phyloP scores from a whole-genome alignment of 164 flowering plant species.

The Berberis thunbergii region DNA sequence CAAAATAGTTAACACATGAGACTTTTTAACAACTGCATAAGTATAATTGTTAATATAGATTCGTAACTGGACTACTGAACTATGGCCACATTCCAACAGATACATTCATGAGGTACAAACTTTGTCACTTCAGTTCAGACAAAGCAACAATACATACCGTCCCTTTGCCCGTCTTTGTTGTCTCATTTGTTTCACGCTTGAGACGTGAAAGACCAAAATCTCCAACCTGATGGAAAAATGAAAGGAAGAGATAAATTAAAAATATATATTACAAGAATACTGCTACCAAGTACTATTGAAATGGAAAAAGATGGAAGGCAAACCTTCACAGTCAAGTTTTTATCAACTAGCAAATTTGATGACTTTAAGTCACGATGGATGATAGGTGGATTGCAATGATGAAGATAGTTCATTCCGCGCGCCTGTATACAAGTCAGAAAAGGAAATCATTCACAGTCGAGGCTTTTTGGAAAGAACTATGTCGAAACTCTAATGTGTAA shows the following conservation, averaged over 20 bases:
- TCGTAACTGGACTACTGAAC: no score
- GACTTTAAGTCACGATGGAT: slow-evolving; percentile 95
- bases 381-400: slow-evolving; percentile 83
- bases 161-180: slow-evolving; percentile 87
- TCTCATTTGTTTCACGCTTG: slow-evolving; percentile 67
- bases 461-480: neutral
- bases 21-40: no score
- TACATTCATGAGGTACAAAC: neutral
- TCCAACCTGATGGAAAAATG: slow-evolving; percentile 55
- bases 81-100: no score
- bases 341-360: slow-evolving; percentile 91
- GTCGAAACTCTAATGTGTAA: neutral
- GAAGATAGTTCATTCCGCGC: slow-evolving; percentile 95
- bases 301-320: slow-evolving; percentile 2
- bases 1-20: slow-evolving; percentile 11
- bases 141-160: slow-evolving; percentile 39
- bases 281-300: neutral
- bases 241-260: neutral
- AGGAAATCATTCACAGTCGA: slow-evolving; percentile 2
- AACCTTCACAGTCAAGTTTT: slow-evolving; percentile 96
- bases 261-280: neutral
- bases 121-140: neutral
- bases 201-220: slow-evolving; percentile 97
- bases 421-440: slow-evolving; percentile 39
- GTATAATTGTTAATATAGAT: no score